Evolutionary conservation across 345 rosid species (phyloP).

Genomic region (Limnanthes douglasii): DNA sequence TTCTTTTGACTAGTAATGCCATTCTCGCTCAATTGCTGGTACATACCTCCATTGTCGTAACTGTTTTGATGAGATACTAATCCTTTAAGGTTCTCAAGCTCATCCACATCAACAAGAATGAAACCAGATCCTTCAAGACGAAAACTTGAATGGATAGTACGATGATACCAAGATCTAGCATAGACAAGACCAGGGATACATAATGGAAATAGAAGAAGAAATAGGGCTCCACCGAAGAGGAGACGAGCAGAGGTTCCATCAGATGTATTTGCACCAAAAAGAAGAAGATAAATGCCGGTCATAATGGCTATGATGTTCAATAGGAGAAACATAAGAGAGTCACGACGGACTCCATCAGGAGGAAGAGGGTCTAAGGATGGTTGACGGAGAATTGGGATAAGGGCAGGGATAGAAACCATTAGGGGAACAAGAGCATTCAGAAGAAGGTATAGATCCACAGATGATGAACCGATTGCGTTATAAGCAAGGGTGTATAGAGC

Average conservation of each 20-base stretch:
- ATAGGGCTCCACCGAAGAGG: conserved; percentile 59
- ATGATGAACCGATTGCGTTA: conserved; percentile 46
- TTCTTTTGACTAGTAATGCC: conserved; percentile 14
- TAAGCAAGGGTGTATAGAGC: conserved; percentile 70
- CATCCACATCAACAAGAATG: conserved; percentile 68
- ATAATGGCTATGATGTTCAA: conserved; percentile 56
- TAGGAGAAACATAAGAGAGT: conserved; percentile 53
- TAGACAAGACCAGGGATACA: conserved; percentile 67
- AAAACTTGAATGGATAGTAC: conserved; percentile 44
- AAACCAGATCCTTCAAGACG: conserved; percentile 41
- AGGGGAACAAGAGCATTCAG: conserved; percentile 67
- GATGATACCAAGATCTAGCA: conserved; percentile 65
- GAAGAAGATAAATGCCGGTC: conserved; percentile 70
- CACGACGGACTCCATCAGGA: conserved; percentile 51
- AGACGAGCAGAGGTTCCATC: conserved; percentile 23
- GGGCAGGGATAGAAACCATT: conserved; percentile 37
- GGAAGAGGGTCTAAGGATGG: conserved; percentile 66
- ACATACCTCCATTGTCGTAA: conserved; percentile 15
- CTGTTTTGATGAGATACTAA: conserved; percentile 28
- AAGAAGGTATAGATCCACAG: conserved; percentile 48
- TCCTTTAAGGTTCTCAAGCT: conserved; percentile 83
- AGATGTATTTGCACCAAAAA: conserved; percentile 30
- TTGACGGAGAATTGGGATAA: conserved; percentile 74
- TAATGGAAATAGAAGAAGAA: conserved; percentile 55
- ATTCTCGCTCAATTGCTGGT: conserved; percentile 13